Conservation (phyloP, 257 asterid species). For the Paraleonurus japonicus region DNA sequence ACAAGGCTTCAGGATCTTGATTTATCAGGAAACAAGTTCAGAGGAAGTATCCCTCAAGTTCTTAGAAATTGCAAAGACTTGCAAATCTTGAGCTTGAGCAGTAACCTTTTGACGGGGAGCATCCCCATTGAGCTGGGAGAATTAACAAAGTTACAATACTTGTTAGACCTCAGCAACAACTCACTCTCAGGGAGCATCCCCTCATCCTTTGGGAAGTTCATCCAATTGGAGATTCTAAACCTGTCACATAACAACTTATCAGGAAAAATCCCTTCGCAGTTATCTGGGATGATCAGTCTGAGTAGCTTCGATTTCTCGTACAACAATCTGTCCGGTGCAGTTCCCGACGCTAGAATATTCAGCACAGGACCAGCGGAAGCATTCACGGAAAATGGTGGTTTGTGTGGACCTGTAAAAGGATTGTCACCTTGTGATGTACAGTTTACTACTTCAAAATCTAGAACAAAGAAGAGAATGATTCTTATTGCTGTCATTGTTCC, state of each 20-base stretch:
- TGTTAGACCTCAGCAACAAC: constrained; percentile 68
- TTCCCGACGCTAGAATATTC: constrained; percentile 50
- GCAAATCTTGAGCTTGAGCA: constrained; percentile 48
- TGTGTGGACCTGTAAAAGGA: constrained; percentile 24
- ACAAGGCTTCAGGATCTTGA: constrained; percentile 54
- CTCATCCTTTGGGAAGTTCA: constrained; percentile 48
- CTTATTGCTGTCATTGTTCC: constrained; percentile 47
- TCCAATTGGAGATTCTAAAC: constrained; percentile 53
- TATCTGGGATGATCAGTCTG: constrained; percentile 58
- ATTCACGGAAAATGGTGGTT: constrained; percentile 51
- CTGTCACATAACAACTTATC: constrained; percentile 62
- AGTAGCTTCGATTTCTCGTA: constrained; percentile 53
- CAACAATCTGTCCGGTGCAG: constrained; percentile 63
- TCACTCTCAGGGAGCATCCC: constrained; percentile 63
- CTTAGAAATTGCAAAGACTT: constrained; percentile 44
- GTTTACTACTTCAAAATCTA: not conserved
- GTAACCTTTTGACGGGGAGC: constrained; percentile 52
- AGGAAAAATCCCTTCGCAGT: constrained; percentile 59
- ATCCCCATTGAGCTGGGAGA: constrained; percentile 62
- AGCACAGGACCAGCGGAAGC: constrained; percentile 37
- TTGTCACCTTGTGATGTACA: not conserved
- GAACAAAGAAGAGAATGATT: not conserved
- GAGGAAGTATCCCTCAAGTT: constrained; percentile 50
- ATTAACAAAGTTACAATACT: constrained; percentile 38
- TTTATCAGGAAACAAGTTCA: constrained; percentile 53